A percentile compares a stretch with the other conserved stretches of the same genome.
Evolutionary conservation across 179 eudicot species (phyloP).

Genomic region (Patellifolia procumbens): DNA sequence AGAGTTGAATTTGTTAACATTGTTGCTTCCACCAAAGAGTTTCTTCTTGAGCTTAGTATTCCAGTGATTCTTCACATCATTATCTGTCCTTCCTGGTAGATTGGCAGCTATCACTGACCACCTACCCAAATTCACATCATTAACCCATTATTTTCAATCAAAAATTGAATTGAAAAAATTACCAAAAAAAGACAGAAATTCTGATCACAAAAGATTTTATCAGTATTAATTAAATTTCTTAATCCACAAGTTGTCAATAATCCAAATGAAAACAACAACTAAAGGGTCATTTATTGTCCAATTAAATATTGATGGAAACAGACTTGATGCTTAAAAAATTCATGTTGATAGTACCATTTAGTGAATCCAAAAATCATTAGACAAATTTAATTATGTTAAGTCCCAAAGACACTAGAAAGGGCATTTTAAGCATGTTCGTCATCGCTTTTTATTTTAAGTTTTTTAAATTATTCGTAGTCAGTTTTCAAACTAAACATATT

Average conservation of each 20-base stretch:
- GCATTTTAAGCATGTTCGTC: too few species aligned
- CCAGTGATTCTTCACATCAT: conserved; percentile 71
- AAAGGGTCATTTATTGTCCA: neutral
- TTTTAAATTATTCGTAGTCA: too few species aligned
- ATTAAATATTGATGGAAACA: neutral
- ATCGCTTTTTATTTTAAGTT: too few species aligned
- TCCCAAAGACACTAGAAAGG: neutral
- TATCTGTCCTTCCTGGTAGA: conserved; percentile 66
- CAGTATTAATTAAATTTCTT: neutral
- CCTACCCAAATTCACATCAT: conserved; percentile 34
- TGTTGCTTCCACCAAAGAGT: conserved; percentile 30
- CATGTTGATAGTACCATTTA: conserved; percentile 2
- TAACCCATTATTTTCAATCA: conserved; percentile 13
- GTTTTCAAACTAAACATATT: too few species aligned
- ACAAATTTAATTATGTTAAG: neutral
- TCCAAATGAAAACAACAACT: conserved; percentile 4
- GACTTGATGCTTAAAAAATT: neutral
- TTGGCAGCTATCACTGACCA: conserved; percentile 68
- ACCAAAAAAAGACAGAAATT: conserved; percentile 8
- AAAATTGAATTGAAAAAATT: neutral
- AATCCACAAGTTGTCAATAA: neutral
- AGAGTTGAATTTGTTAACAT: conserved; percentile 12
- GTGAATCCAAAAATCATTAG: neutral
- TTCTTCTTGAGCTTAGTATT: conserved; percentile 66
- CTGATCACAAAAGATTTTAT: conserved; percentile 8